Conservation (phyloP, 2,329 filamentous ascomycete genomes). For the Macrophomina pseudophaseolina region DNA sequence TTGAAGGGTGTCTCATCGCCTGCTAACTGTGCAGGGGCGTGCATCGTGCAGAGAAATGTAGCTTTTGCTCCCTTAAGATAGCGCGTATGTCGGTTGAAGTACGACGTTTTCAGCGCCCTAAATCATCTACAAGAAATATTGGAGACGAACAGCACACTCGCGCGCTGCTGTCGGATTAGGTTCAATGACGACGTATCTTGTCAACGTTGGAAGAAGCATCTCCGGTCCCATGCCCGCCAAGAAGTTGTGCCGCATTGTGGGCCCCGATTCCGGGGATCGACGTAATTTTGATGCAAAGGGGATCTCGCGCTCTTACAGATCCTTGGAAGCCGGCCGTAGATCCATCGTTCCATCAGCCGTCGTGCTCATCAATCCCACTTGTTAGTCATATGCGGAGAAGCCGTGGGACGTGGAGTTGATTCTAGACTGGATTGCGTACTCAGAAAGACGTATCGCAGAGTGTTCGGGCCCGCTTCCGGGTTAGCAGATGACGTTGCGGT, state of each 20-base stretch:
- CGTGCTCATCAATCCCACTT: neutral
- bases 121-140: no score
- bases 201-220: neutral
- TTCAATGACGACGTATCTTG: no score
- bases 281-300: neutral
- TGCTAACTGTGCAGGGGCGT: no score
- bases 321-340: neutral
- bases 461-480: neutral
- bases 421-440: neutral
- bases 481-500: neutral
- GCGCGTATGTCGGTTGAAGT: no score
- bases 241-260: neutral
- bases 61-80: no score
- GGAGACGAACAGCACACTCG: no score
- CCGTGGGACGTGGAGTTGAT: neutral
- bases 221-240: neutral
- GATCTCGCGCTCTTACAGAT: neutral
- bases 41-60: no score
- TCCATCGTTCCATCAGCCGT: neutral
- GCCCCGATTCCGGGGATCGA: neutral
- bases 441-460: neutral
- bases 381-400: neutral
- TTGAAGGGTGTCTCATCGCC: no score
- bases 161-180: no score
- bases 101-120: no score